Evolutionary conservation across 495 filamentous ascomycete species (phyloP).

Genomic region (Clavariopsis aquatica): DNA sequence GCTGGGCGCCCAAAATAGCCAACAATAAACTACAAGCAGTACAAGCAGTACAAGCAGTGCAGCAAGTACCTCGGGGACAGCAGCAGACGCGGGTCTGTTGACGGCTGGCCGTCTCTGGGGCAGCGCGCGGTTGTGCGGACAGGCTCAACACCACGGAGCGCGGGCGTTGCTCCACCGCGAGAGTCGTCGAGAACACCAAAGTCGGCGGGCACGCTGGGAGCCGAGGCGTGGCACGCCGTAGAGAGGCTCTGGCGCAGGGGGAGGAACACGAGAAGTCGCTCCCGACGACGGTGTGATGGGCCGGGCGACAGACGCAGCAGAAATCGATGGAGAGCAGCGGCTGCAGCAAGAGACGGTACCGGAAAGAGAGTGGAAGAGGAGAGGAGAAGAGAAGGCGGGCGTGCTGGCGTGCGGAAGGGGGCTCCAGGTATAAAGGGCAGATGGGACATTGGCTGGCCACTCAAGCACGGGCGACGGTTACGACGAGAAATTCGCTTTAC

Average conservation of each 20-base stretch:
- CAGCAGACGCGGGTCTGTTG: too few species aligned
- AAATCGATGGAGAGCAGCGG: background rate
- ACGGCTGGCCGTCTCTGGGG: background rate
- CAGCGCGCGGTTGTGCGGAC: background rate
- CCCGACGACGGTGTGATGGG: slow-evolving; percentile 8
- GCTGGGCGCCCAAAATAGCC: background rate
- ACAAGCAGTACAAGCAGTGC: background rate
- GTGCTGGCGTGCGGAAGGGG: slow-evolving; percentile 8
- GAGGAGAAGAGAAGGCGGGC: slow-evolving; percentile 12
- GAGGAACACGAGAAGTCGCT: slow-evolving; percentile 7
- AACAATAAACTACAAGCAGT: background rate
- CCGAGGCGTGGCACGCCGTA: background rate
- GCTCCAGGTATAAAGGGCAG: slow-evolving; percentile 26
- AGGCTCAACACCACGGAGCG: slow-evolving; percentile 30
- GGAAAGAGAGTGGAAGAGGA: slow-evolving; percentile 19
- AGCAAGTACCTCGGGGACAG: too few species aligned
- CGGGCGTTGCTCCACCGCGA: slow-evolving; percentile 3
- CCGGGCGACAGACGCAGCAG: background rate
- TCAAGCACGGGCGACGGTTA: slow-evolving; percentile 31
- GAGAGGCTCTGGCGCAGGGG: slow-evolving; percentile 19
- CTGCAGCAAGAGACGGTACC: background rate
- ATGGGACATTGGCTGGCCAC: slow-evolving; percentile 31
- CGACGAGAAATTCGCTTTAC: slow-evolving; percentile 24
- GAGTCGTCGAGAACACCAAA: slow-evolving; percentile 31
- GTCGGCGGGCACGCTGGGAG: slow-evolving; percentile 12